Percentiles rank a stretch among this genome's conserved stretches.
Evolutionary conservation across 179 eudicot species (phyloP).

Genomic region (Corrigiola litoralis): DNA sequence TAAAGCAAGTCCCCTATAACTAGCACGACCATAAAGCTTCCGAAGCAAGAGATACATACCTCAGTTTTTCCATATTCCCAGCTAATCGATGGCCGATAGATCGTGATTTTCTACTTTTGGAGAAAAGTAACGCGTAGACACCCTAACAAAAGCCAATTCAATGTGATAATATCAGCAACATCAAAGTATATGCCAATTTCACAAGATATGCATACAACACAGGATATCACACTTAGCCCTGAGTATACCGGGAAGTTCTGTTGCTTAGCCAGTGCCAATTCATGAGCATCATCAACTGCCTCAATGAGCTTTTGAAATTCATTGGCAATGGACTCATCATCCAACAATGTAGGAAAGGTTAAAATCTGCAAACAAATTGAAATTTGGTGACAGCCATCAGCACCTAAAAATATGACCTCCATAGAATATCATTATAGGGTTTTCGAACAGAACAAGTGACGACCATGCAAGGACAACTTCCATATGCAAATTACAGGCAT

Average conservation of each 20-base stretch:
- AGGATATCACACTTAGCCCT: neutral
- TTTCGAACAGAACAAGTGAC: neutral
- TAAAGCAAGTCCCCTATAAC: neutral
- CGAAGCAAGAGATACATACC: constrained; percentile 38
- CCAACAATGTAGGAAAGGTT: constrained; percentile 77
- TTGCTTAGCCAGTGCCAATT: constrained; percentile 73
- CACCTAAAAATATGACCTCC: neutral
- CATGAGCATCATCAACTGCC: constrained; percentile 83
- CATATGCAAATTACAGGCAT: neutral
- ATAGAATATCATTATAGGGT: neutral
- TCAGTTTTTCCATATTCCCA: constrained; percentile 75
- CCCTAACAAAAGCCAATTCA: constrained; percentile 49
- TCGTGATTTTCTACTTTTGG: constrained; percentile 75
- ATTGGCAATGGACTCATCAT: constrained; percentile 61
- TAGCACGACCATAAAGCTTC: neutral
- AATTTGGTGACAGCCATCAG: no score
- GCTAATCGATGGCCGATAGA: constrained; percentile 89
- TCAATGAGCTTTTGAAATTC: constrained; percentile 83
- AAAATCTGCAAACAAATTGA: constrained; percentile 62
- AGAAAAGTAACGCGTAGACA: constrained; percentile 79
- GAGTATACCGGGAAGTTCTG: constrained; percentile 78
- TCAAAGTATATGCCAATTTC: neutral
- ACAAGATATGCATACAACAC: neutral
- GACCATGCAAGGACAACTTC: neutral
- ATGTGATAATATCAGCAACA: constrained; percentile 9